Evolutionary conservation across 768 basidiomycete genomes (phyloP).

Genomic region (Suillus bovinus): DNA sequence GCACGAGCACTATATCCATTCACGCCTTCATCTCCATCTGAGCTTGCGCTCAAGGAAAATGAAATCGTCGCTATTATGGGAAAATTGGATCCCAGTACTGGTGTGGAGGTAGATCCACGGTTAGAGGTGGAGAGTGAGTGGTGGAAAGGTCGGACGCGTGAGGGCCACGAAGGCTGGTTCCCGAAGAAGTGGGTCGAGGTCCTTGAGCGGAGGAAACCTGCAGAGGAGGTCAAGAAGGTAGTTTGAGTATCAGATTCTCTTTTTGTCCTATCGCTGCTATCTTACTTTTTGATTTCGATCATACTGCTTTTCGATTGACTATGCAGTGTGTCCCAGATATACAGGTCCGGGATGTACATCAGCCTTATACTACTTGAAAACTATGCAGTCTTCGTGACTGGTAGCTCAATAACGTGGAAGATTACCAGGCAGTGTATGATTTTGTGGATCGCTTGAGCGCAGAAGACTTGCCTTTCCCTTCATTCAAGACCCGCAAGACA

Average conservation of each 20-base stretch:
- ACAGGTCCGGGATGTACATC: neutral
- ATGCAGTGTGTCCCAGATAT: neutral
- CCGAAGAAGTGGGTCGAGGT: conserved; percentile 86
- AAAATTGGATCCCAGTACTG: conserved; percentile 71
- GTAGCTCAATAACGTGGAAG: too few species aligned
- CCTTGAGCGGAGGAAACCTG: conserved; percentile 46
- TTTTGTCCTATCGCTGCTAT: too few species aligned
- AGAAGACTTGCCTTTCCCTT: too few species aligned
- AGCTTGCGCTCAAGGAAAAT: conserved; percentile 80
- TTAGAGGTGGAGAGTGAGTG: conserved; percentile 70
- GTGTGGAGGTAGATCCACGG: conserved; percentile 66
- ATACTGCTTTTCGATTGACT: neutral
- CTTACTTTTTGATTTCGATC: conserved; percentile 1
- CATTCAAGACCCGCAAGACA: too few species aligned
- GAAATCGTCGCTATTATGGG: conserved; percentile 93
- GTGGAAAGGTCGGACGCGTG: conserved; percentile 94
- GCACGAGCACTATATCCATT: conserved; percentile 83
- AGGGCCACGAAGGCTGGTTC: conserved; percentile 95
- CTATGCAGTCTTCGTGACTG: neutral
- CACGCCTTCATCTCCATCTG: conserved; percentile 68
- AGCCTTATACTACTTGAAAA: neutral
- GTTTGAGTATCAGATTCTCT: conserved; percentile 25
- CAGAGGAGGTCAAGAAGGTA: conserved; percentile 41
- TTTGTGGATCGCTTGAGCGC: too few species aligned
- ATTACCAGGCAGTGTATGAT: too few species aligned